Evolutionary conservation across 2,329 filamentous ascomycete genomes (phyloP), one percentile per base, ranked within the genome.

Genomic region (Kalaharituber pfeilii): DNA sequence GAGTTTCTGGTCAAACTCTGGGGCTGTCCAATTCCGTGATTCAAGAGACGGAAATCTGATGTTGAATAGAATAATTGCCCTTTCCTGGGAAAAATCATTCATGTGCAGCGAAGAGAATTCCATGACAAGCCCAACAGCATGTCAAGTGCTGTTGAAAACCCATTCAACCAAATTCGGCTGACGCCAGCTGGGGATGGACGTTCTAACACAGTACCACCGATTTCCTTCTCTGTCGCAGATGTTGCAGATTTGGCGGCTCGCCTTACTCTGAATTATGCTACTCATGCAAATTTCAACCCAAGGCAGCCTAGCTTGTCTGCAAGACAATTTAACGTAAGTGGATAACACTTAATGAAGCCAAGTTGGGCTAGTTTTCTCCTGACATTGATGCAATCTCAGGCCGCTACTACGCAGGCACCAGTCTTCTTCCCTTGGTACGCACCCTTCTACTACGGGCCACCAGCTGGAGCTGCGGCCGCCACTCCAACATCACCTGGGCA

Each of bases 31-130:
- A 2, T n/a, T n/a, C 18, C 7, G 4, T 39, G 33, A 2, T 39
- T 13, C 4, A 39, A 1, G 15, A 39, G 6, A 25, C 24, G 20
- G 2, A 2, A 15, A 20, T 7, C 24, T 30, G 20, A 26, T 25
- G 42, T 33, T 8, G 8, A 5, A 25, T 18, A 58, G 56, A 58
- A 52, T 30, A 58, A 58, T 47, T 54, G 56, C 22, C 49, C 53
- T 49, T 59, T 59, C 49, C 50, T 58, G 20, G 57, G 56, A 49
- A 59, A 58, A 49, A 50, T 52, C 22, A 54, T 59, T 25, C 54
- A 59, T 25, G 57, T 59, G 42, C 57, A 59, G 29, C 52, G 53
- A 26, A 51, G 57, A 27, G 57, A 59, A 39, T 54, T 59, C 22
- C 56, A 59, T 28, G 56, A 52, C 29, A 58, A 56, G 18, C 51